Percentiles rank a stretch among this genome's conserved stretches.
Conservation (phyloP, 495 filamentous ascomycete species). For the Penicillium flavigenum region DNA sequence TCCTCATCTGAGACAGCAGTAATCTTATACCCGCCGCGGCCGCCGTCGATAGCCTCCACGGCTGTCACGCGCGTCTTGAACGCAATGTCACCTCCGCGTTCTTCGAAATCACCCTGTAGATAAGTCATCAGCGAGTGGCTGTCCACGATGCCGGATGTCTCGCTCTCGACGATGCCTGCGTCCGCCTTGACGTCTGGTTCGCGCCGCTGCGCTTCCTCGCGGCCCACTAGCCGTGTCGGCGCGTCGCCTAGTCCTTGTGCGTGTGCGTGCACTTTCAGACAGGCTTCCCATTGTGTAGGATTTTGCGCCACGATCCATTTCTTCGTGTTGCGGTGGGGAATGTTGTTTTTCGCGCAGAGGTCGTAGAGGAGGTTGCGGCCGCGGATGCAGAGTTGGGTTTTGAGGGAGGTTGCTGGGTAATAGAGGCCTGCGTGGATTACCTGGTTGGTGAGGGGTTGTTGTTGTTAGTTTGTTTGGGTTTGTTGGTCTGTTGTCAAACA, state of each 20-base stretch:
- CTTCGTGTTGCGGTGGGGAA: slow-evolving; percentile 72
- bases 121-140: slow-evolving; percentile 80
- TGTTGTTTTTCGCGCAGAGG: slow-evolving; percentile 63
- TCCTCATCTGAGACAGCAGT: slow-evolving; percentile 48
- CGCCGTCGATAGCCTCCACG: slow-evolving; percentile 53
- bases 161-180: slow-evolving; percentile 75
- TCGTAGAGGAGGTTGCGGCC: slow-evolving; percentile 77
- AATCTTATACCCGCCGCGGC: slow-evolving; percentile 53
- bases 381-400: slow-evolving; percentile 77
- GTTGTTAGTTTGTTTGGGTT: not conserved
- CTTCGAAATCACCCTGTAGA: slow-evolving; percentile 73
- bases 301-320: slow-evolving; percentile 97
- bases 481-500: not conserved
- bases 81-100: slow-evolving; percentile 71
- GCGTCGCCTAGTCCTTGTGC: slow-evolving; percentile 62
- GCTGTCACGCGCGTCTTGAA: slow-evolving; percentile 60
- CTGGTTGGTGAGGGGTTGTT: slow-evolving; percentile 38
- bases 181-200: slow-evolving; percentile 74
- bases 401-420: slow-evolving; percentile 74
- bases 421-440: slow-evolving; percentile 97
- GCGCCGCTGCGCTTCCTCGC: slow-evolving; percentile 55
- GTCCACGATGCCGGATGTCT: slow-evolving; percentile 87
- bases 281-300: slow-evolving; percentile 60
- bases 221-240: slow-evolving; percentile 67
- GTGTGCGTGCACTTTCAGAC: slow-evolving; percentile 65